Percentiles rank a stretch among this genome's conserved stretches.
Evolutionary conservation across 164 flowering plant species (phyloP).

Genomic region (Nymphaea thermarum): DNA sequence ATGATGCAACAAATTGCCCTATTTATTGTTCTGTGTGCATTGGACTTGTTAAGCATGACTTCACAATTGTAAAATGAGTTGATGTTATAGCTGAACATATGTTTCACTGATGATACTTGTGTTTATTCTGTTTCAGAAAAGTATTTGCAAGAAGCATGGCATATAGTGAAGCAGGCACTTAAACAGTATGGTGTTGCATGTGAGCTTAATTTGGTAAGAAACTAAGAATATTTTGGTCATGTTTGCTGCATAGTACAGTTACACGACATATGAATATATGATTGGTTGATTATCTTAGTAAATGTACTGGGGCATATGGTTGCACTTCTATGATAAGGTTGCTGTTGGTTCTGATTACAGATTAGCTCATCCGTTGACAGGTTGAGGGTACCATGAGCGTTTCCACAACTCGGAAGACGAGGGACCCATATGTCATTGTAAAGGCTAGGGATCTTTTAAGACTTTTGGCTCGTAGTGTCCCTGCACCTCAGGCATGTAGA

Average conservation of each 20-base stretch:
- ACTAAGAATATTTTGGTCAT: conserved; percentile 6
- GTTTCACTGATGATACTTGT: not conserved
- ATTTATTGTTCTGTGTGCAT: too few relatives aligned
- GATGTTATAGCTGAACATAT: too few relatives aligned
- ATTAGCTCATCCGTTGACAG: conserved; percentile 15
- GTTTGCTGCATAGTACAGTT: not conserved
- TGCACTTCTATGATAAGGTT: too few relatives aligned
- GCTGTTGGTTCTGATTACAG: not conserved
- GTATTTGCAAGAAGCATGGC: conserved; percentile 74
- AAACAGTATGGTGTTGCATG: conserved; percentile 46
- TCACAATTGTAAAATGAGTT: too few relatives aligned
- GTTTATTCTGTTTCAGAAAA: conserved; percentile 26
- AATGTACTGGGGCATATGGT: too few relatives aligned
- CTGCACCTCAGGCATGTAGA: conserved; percentile 77
- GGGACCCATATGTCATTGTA: conserved; percentile 77
- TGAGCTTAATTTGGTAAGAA: conserved; percentile 62
- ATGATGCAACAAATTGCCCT: too few relatives aligned
- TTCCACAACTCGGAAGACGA: conserved; percentile 79
- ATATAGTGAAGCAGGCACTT: conserved; percentile 46
- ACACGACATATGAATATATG: too few relatives aligned
- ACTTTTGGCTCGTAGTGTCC: conserved; percentile 93
- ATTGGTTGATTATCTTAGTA: too few relatives aligned
- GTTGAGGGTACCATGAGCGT: conserved; percentile 87
- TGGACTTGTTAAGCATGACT: too few relatives aligned
- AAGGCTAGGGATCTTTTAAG: conserved; percentile 89